These are phyloP conservation scores for Termitomyces heimii DNA, from an alignment of 768 basidiomycete species.

Conservation along the genomic window DNA sequence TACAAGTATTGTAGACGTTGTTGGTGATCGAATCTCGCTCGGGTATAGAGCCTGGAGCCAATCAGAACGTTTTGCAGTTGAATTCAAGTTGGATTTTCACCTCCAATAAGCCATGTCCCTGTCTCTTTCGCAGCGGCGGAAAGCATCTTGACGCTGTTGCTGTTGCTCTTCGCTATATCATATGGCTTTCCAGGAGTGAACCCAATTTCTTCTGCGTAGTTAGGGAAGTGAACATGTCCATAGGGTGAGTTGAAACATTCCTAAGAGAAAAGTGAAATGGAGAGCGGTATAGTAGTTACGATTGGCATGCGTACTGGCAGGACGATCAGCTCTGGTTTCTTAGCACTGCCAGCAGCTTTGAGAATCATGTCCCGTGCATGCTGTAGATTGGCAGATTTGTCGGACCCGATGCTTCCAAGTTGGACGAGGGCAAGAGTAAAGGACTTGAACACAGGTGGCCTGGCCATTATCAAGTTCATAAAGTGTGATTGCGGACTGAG, in stretches of 20 bases:
- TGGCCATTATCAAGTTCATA: not conserved
- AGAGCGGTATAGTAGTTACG: not conserved
- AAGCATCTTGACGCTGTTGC: constrained; percentile 79
- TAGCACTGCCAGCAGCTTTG: constrained; percentile 47
- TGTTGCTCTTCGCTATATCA: constrained; percentile 46
- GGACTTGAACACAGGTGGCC: constrained; percentile 40
- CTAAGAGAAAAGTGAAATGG: constrained; percentile 27
- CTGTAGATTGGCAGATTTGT: constrained; percentile 74
- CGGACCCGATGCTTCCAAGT: constrained; percentile 64
- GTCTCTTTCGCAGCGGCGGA: constrained; percentile 74
- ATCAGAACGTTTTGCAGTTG: not conserved
- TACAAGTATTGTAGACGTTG: constrained; percentile 89
- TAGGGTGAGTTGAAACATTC: constrained; percentile 91
- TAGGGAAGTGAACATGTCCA: constrained; percentile 72
- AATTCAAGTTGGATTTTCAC: constrained; percentile 28
- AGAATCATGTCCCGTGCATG: constrained; percentile 79
- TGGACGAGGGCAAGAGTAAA: constrained; percentile 91
- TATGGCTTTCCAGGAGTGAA: constrained; percentile 55
- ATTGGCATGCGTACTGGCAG: constrained; percentile 54
- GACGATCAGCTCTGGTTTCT: constrained; percentile 77
- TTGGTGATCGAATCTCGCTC: constrained; percentile 61
- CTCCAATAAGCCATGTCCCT: constrained; percentile 89
- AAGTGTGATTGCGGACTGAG: not conserved
- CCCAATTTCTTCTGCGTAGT: constrained; percentile 76
- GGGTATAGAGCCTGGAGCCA: constrained; percentile 80